Percentiles rank a stretch among this genome's conserved stretches.
phyloP scores from a whole-genome alignment of 495 filamentous ascomycete species.

The Hypoxylon subgilvum region DNA sequence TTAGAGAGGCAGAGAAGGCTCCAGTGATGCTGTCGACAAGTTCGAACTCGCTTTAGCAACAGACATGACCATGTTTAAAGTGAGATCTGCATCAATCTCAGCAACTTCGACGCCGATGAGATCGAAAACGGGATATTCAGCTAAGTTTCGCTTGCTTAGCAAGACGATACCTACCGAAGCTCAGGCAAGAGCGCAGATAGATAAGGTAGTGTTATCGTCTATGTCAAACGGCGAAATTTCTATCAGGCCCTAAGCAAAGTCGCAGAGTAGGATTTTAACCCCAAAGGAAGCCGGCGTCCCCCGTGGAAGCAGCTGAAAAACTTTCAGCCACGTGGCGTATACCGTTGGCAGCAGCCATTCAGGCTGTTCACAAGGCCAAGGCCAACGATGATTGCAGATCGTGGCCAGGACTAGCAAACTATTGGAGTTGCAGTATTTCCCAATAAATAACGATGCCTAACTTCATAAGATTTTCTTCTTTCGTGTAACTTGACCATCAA shows the following conservation, averaged over 20 bases:
- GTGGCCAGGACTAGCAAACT: not conserved
- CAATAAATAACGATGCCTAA: not conserved
- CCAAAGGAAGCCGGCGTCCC: not conserved
- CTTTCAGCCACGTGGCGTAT: not conserved
- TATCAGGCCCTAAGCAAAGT: too few relatives aligned
- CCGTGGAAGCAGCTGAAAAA: not conserved
- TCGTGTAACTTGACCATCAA: too few relatives aligned
- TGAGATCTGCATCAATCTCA: conserved; percentile 11
- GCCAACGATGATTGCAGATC: conserved; percentile 3
- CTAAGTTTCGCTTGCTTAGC: conserved; percentile 4
- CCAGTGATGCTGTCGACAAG: not conserved
- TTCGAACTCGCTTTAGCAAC: not conserved
- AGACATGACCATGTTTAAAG: not conserved
- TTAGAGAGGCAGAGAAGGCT: not conserved
- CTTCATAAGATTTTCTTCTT: not conserved
- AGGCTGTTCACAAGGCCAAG: not conserved
- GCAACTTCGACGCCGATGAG: not conserved
- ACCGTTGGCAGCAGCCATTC: not conserved
- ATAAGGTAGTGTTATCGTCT: too few relatives aligned
- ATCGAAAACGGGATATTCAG: conserved; percentile 10
- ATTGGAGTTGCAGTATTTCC: not conserved
- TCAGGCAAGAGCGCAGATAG: too few relatives aligned
- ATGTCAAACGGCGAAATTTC: too few relatives aligned
- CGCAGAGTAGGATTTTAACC: conserved; percentile 4
- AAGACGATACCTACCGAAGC: too few relatives aligned